These are phyloP conservation scores for Salix brachista DNA, from an alignment of 345 rosid species.

Conservation along the genomic window DNA sequence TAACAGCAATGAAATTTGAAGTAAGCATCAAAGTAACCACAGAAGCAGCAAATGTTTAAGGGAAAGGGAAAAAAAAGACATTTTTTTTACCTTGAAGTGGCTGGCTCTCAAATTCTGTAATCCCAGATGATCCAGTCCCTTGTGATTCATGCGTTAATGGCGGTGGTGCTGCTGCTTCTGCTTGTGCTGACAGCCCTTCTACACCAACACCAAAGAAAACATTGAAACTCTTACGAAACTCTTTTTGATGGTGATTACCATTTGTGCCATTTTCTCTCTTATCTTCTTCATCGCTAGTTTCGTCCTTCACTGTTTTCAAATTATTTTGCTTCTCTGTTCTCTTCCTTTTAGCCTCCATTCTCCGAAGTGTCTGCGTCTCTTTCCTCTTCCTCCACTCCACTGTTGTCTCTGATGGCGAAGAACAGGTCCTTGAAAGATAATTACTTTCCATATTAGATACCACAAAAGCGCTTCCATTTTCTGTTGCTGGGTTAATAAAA, in stretches of 20 bases:
- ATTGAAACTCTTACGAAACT: constrained; percentile 3
- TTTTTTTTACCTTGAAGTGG: constrained; percentile 60
- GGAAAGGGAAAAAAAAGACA: no score
- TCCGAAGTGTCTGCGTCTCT: constrained; percentile 54
- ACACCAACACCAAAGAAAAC: constrained; percentile 5
- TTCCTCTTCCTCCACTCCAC: constrained; percentile 77
- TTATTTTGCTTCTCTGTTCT: constrained; percentile 66
- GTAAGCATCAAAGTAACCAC: background rate
- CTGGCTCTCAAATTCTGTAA: constrained; percentile 49
- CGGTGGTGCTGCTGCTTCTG: constrained; percentile 10
- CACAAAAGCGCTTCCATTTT: constrained; percentile 11
- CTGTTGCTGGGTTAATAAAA: constrained; percentile 32
- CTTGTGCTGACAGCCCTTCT: constrained; percentile 6
- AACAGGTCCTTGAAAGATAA: constrained; percentile 50
- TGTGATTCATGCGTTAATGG: constrained; percentile 47
- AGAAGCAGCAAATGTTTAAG: background rate
- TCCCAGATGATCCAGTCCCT: constrained; percentile 55
- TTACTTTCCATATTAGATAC: constrained; percentile 14
- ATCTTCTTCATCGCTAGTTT: constrained; percentile 29
- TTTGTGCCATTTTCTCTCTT: constrained; percentile 12
- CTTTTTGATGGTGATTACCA: background rate
- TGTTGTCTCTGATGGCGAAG: constrained; percentile 59
- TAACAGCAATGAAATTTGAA: no score
- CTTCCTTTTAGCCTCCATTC: constrained; percentile 78
- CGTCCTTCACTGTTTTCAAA: constrained; percentile 27